Conservation (phyloP, 2,329 filamentous ascomycete genomes). For the Colletotrichum spaethianum region DNA sequence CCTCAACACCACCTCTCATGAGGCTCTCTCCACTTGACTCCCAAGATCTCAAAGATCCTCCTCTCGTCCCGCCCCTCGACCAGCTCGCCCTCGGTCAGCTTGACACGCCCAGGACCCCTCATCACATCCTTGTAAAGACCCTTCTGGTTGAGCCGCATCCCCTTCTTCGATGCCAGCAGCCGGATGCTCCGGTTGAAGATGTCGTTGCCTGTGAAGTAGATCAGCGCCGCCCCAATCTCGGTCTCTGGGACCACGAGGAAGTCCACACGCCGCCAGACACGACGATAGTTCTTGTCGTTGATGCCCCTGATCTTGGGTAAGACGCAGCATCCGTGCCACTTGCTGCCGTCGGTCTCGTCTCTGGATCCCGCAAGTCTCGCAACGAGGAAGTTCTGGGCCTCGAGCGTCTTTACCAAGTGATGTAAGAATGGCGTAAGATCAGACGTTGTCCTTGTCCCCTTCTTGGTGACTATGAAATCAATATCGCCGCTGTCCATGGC, state of each 20-base stretch:
- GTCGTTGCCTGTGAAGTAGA: conserved; percentile 98
- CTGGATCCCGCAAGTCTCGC: conserved; percentile 74
- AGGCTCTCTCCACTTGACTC: conserved; percentile 87
- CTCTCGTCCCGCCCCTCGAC: conserved; percentile 83
- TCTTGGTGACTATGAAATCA: conserved; percentile 85
- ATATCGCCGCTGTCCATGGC: conserved; percentile 83
- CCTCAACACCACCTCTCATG: conserved; percentile 80
- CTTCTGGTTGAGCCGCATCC: conserved; percentile 87
- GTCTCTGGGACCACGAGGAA: conserved; percentile 85
- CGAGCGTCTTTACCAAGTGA: conserved; percentile 74
- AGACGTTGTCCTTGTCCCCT: conserved; percentile 64
- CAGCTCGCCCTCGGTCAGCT: conserved; percentile 76
- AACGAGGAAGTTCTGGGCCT: conserved; percentile 75
- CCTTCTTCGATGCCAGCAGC: conserved; percentile 83
- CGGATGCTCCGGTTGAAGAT: conserved; percentile 93
- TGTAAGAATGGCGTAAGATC: conserved; percentile 76
- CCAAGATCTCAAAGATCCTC: conserved; percentile 84
- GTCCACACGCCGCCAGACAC: conserved; percentile 85
- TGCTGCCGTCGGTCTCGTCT: conserved; percentile 70
- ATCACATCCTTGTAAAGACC: conserved; percentile 83
- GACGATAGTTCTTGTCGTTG: conserved; percentile 51
- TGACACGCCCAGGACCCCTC: conserved; percentile 69
- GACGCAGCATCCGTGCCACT: conserved; percentile 90
- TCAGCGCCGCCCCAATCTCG: conserved; percentile 85
- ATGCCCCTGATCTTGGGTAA: conserved; percentile 65